phyloP scores from a whole-genome alignment of 805 yeast species.

The Sugiyamaella boreocaroliniensis region DNA sequence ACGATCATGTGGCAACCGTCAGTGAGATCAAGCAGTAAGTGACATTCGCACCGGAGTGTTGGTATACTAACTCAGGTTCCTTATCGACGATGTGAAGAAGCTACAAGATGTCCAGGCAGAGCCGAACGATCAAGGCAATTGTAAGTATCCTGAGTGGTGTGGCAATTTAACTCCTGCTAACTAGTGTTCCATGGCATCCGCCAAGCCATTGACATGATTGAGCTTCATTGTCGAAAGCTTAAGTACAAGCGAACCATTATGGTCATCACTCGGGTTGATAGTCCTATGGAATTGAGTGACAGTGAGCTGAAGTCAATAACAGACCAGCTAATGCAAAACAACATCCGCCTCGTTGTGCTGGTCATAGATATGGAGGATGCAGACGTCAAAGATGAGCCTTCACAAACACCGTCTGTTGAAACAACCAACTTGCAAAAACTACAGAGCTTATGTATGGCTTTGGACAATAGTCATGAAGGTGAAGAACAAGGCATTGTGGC shows the following conservation, averaged over 20 bases:
- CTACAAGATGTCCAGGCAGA: slow-evolving; percentile 4
- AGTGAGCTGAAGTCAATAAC: slow-evolving; percentile 2
- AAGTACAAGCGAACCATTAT: slow-evolving; percentile 36
- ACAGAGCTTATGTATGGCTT: background rate
- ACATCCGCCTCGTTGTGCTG: slow-evolving; percentile 16
- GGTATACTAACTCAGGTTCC: slow-evolving; percentile 4
- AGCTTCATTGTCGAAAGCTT: slow-evolving; percentile 18
- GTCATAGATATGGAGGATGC: slow-evolving; percentile 14
- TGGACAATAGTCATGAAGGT: background rate
- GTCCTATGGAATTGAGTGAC: slow-evolving; percentile 7
- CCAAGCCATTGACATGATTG: slow-evolving; percentile 34
- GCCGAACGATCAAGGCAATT: slow-evolving; percentile 5
- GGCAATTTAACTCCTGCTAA: background rate
- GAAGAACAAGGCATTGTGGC: background rate
- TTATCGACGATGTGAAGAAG: slow-evolving; percentile 4
- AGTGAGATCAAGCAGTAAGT: slow-evolving; percentile 5
- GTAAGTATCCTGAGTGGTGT: background rate
- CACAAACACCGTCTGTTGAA: background rate
- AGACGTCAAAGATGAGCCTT: background rate
- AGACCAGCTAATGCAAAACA: slow-evolving; percentile 7
- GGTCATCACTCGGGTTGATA: slow-evolving; percentile 29
- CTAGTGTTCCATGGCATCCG: slow-evolving; percentile 23
- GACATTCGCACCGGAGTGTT: background rate
- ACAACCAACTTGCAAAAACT: background rate
- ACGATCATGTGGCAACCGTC: background rate